Percentiles rank a stretch among this genome's conserved stretches.
Evolutionary conservation across 305 asterid species (phyloP).

Genomic region (Fraxinus latifolia): DNA sequence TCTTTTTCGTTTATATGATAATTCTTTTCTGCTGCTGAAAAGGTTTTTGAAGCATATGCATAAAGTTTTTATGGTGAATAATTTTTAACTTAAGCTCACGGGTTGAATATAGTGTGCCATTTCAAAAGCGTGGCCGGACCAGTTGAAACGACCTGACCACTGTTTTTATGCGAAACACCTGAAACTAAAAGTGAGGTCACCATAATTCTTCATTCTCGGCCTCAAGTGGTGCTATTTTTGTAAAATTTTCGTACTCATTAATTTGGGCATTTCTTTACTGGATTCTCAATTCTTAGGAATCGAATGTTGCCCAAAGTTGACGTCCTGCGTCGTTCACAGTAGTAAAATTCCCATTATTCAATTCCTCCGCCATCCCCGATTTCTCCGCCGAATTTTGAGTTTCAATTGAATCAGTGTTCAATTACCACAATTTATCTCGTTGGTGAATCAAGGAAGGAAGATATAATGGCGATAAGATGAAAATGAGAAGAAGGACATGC

Average conservation of each 20-base stretch:
- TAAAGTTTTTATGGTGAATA: too few species aligned
- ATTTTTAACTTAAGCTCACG: too few species aligned
- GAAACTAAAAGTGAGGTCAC: background rate
- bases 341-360: background rate
- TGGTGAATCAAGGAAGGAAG: background rate
- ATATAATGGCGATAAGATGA: background rate
- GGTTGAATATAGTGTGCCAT: too few species aligned
- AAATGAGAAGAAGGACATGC: constrained; percentile 42
- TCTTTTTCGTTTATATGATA: too few species aligned
- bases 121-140: too few species aligned
- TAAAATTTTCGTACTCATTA: background rate
- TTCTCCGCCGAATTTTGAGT: background rate
- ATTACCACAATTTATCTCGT: background rate
- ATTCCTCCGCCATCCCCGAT: background rate
- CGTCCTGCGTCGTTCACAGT: background rate
- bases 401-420: background rate
- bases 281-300: background rate
- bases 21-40: too few species aligned
- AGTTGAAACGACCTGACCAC: too few species aligned
- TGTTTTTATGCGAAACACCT: too few species aligned
- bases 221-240: background rate
- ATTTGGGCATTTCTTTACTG: background rate
- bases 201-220: background rate
- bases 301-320: background rate
- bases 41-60: too few species aligned